Evolutionary conservation across 179 eudicot genomes (phyloP).

Genomic region (Amaranthus tricolor): DNA sequence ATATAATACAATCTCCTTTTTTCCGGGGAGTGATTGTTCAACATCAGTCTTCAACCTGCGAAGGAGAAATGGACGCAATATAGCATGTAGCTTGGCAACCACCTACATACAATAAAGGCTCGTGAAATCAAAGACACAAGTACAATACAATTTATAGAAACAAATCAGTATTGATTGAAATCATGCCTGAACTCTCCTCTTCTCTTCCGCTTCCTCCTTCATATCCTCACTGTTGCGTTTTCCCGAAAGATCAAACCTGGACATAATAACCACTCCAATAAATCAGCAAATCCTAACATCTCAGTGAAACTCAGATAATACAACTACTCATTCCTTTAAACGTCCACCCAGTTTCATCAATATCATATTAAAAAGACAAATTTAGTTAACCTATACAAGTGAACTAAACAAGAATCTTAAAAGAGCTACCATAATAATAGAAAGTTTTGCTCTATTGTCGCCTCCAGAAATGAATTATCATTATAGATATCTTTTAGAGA

Average conservation of each 20-base stretch:
- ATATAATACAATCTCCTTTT: constrained; percentile 92
- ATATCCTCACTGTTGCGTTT: constrained; percentile 59
- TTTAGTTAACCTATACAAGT: neutral
- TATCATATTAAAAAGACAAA: neutral
- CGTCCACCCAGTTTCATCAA: neutral
- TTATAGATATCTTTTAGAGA: no score
- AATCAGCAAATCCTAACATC: constrained; percentile 1
- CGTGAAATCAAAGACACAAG: neutral
- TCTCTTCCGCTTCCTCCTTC: constrained; percentile 81
- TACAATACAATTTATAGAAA: neutral
- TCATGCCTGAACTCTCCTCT: constrained; percentile 73
- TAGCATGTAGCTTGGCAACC: constrained; percentile 88
- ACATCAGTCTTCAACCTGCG: constrained; percentile 94
- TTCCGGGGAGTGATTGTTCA: constrained; percentile 80
- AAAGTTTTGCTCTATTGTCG: neutral
- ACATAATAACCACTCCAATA: constrained; percentile 6
- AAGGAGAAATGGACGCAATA: constrained; percentile 92
- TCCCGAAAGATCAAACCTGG: constrained; percentile 91
- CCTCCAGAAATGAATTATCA: neutral
- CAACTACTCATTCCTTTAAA: neutral
- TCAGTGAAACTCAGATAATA: neutral
- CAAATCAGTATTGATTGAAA: neutral
- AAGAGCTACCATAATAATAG: neutral
- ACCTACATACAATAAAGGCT: constrained; percentile 43
- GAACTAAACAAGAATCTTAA: neutral